Base-by-base conservation (phyloP, 164 flowering plant species). In the Kingdonia uniflora region DNA sequence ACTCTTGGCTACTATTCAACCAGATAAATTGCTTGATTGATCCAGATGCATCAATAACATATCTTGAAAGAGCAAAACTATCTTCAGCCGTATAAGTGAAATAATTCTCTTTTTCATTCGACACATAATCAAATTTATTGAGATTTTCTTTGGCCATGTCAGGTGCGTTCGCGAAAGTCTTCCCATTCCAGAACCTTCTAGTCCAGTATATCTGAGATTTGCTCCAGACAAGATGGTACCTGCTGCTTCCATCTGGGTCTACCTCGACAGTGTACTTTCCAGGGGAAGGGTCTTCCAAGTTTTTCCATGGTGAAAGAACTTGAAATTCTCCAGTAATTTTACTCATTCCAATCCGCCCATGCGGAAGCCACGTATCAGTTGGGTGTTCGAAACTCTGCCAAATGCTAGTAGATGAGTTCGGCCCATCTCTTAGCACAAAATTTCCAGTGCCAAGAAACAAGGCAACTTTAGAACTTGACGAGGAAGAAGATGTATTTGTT, bases 381-480 rank as follows among this genome's bases (percentile, higher is more conserved):
- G 66, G 68, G 19, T 68, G 53, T 61, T 76, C 76, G 43, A 74
- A 76, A 20, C 81, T 69, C 64, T 74, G 76, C 81, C 81, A 77
- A 24, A 59, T 6, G 19, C 21, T 14, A 46, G 15, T 51, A 40
- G 0, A 44, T 56, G 0, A 42, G 13, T 17, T 49, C 11, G 1
- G 1, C 2, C 11, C 52, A n/a, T 52, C 49, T 42, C 41, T 47
- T 10, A 73, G 38, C 13, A 73, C 68, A 15, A 73, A 55, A 23
- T 71, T 71, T n/a, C 69, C 71, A 0, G 61, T 25, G 7, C 53
- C 64, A 16, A 67, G 39, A 1, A 70, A 59, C 56, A 45, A 46
- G 0, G 53, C 62, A 6, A 53, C 46, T 17, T 19, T 25, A 24
- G 23, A 35, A 14, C 12, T 50, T 14, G 25, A 19, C 11, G 53